Percentiles rank a stretch among this genome's conserved stretches.
phyloP scores from a whole-genome alignment of 441 rosid genomes.

The Populus hybrid region DNA sequence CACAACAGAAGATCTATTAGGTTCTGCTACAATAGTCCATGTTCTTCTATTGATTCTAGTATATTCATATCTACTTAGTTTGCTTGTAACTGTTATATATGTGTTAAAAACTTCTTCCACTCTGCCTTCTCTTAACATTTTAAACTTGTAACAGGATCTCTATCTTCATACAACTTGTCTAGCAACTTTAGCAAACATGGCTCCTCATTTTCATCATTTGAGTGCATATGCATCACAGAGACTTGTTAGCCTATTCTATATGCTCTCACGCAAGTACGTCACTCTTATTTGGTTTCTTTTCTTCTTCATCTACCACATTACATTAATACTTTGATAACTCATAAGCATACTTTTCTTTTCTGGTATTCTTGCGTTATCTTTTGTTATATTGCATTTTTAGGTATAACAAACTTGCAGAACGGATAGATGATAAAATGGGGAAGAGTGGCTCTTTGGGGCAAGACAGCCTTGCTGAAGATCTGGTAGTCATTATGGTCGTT shows the following conservation, averaged over 20 bases:
- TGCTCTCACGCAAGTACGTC: constrained; percentile 95
- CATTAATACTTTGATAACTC: constrained; percentile 6
- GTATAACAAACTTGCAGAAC: constrained; percentile 86
- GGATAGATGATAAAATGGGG: constrained; percentile 54
- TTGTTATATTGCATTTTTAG: constrained; percentile 36
- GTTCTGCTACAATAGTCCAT: not conserved
- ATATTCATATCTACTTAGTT: not conserved
- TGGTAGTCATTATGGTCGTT: constrained; percentile 43
- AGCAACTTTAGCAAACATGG: constrained; percentile 98
- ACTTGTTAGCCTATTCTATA: constrained; percentile 94
- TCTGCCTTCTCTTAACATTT: not conserved
- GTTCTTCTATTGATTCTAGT: not conserved
- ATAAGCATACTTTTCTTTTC: constrained; percentile 7
- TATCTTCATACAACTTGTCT: constrained; percentile 97
- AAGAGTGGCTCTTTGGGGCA: constrained; percentile 51
- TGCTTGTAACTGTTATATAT: not conserved
- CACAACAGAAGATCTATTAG: not conserved
- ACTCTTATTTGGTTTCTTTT: constrained; percentile 1
- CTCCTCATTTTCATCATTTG: constrained; percentile 94
- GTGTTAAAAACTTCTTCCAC: not conserved
- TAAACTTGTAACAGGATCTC: constrained; percentile 66
- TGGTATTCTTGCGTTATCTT: constrained; percentile 5
- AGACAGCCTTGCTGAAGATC: constrained; percentile 64
- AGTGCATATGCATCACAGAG: constrained; percentile 99
- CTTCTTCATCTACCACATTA: not conserved